These are phyloP conservation scores for Detonula confervacea DNA, from an alignment of 352 stramenopile species.

Conservation along the genomic window DNA sequence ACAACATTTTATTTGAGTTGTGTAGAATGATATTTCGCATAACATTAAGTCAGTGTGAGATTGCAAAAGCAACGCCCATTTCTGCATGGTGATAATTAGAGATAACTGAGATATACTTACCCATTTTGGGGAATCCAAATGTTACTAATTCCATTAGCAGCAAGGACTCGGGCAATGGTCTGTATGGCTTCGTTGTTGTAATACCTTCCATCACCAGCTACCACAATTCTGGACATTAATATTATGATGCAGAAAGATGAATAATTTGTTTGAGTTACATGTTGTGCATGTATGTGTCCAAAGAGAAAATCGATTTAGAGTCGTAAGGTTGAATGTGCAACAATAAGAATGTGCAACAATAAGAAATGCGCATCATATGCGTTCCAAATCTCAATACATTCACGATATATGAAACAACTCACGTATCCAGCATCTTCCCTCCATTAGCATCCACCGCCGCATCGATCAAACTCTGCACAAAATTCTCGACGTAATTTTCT, in stretches of 20 bases:
- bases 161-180: slow-evolving; percentile 95
- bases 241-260: not conserved
- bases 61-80: not conserved
- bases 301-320: too few relatives aligned
- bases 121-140: slow-evolving; percentile 95
- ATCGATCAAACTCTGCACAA: slow-evolving; percentile 86
- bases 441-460: slow-evolving; percentile 69
- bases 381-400: slow-evolving; percentile 7
- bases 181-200: slow-evolving; percentile 91
- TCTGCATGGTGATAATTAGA: too few relatives aligned
- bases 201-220: slow-evolving; percentile 93
- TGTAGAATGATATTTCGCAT: too few relatives aligned
- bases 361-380: slow-evolving; percentile 12
- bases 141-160: slow-evolving; percentile 94
- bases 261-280: not conserved
- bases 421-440: slow-evolving; percentile 73
- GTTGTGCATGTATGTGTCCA: too few relatives aligned
- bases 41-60: too few relatives aligned
- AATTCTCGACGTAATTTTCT: slow-evolving; percentile 95
- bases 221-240: slow-evolving; percentile 92
- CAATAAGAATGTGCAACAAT: too few relatives aligned
- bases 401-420: slow-evolving; percentile 26
- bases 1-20: not conserved
- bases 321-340: slow-evolving; percentile 28
- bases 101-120: too few relatives aligned